Evolutionary conservation across 2,329 filamentous ascomycete genomes (phyloP).

Genomic region (Cladosporium sphaerospermum): DNA sequence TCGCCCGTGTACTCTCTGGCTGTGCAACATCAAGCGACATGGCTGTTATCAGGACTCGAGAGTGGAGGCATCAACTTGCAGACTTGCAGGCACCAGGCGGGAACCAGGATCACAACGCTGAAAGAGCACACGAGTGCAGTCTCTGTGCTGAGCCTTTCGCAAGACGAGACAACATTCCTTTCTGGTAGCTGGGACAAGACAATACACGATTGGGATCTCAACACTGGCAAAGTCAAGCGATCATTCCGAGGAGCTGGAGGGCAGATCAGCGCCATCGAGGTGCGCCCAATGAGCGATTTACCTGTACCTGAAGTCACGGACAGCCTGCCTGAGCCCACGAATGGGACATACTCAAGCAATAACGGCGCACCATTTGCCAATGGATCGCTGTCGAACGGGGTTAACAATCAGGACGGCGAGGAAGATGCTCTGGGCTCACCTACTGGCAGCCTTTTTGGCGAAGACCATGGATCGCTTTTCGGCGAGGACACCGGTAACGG

Average conservation of each 20-base stretch:
- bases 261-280: constrained; percentile 84
- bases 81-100: constrained; percentile 88
- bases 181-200: constrained; percentile 97
- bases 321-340: constrained; percentile 53
- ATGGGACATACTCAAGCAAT: constrained; percentile 69
- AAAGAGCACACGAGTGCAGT: constrained; percentile 86
- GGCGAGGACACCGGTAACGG: constrained; percentile 53
- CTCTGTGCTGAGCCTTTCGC: constrained; percentile 72
- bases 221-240: constrained; percentile 71
- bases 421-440: constrained; percentile 59
- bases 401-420: constrained; percentile 32
- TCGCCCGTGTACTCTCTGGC: constrained; percentile 93
- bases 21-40: constrained; percentile 80
- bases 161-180: constrained; percentile 79
- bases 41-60: constrained; percentile 85
- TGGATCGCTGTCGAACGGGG: constrained; percentile 21
- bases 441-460: constrained; percentile 73
- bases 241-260: constrained; percentile 70
- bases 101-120: constrained; percentile 76
- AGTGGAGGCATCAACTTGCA: constrained; percentile 90
- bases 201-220: constrained; percentile 89
- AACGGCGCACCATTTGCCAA: constrained; percentile 52
- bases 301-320: constrained; percentile 68
- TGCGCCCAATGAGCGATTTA: constrained; percentile 68
- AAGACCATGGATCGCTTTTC: constrained; percentile 67